A percentile compares a stretch with the other conserved stretches of the same genome.
These are phyloP conservation scores for Paecilomyces fulvus DNA, from an alignment of 2,329 filamentous ascomycete genomes.

Conservation along the genomic window DNA sequence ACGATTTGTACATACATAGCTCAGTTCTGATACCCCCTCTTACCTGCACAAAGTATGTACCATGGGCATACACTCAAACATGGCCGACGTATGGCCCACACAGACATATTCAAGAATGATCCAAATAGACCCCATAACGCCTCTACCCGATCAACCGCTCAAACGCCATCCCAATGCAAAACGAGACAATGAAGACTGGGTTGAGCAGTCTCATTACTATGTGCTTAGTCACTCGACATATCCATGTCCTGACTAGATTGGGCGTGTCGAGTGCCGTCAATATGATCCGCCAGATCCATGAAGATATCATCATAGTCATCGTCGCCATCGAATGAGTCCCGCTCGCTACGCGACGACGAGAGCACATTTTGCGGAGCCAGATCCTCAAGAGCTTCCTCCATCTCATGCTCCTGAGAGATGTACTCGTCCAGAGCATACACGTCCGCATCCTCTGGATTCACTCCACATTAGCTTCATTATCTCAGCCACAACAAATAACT, in stretches of 20 bases:
- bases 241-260: constrained; percentile 28
- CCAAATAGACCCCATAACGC: constrained; percentile 1
- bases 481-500: not conserved
- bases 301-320: constrained; percentile 59
- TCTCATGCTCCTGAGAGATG: constrained; percentile 24
- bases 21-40: constrained; percentile 11
- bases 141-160: constrained; percentile 1
- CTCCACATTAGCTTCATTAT: constrained; percentile 3
- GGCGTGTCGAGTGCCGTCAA: constrained; percentile 16
- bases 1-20: not conserved
- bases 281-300: constrained; percentile 52
- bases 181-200: not conserved
- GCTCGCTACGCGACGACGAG: constrained; percentile 4
- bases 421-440: constrained; percentile 26
- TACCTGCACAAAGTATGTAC: not conserved
- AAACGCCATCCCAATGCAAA: constrained; percentile 4
- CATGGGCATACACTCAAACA: not conserved
- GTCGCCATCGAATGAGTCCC: constrained; percentile 33
- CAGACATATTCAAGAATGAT: not conserved
- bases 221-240: constrained; percentile 20
- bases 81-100: not conserved
- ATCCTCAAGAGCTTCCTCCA: constrained; percentile 23
- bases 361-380: not conserved
- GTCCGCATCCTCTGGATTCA: constrained; percentile 17
- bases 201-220: not conserved